Evolutionary conservation across 2,329 filamentous ascomycete species (phyloP).

Genomic region (Ilyonectria robusta): DNA sequence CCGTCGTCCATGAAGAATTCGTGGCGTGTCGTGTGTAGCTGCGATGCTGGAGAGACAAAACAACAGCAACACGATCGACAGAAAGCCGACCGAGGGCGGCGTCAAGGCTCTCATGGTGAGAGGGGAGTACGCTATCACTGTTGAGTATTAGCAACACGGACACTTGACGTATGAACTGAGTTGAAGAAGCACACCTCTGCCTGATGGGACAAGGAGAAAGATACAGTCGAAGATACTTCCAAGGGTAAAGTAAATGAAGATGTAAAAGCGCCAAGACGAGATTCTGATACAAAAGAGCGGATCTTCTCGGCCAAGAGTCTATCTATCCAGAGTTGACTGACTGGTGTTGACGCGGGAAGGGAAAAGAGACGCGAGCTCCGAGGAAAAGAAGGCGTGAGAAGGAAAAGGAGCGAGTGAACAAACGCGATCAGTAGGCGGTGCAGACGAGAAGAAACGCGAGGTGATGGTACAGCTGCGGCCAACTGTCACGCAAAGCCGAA

Average conservation of each 20-base stretch:
- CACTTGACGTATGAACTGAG: neutral
- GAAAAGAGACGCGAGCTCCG: constrained; percentile 9
- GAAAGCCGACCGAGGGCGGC: constrained; percentile 50
- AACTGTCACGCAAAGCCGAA: constrained; percentile 39
- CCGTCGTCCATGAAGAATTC: constrained; percentile 4
- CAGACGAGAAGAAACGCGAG: constrained; percentile 30
- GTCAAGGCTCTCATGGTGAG: constrained; percentile 55
- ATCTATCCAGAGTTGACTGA: neutral
- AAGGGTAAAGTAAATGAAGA: neutral
- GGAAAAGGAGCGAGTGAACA: constrained; percentile 14
- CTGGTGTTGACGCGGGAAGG: constrained; percentile 11
- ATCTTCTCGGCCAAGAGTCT: neutral
- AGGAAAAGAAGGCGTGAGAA: constrained; percentile 31
- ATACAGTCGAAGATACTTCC: neutral
- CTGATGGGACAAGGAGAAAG: neutral
- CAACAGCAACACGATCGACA: constrained; percentile 49
- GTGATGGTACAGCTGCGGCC: constrained; percentile 37
- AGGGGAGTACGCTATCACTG: neutral
- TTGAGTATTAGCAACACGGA: constrained; percentile 5
- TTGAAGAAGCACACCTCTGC: constrained; percentile 3
- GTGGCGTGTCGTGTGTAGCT: constrained; percentile 23
- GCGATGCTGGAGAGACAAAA: constrained; percentile 33
- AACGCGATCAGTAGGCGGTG: constrained; percentile 24
- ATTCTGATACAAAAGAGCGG: constrained; percentile 9
- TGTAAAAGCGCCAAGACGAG: neutral